Conservation (phyloP, 2,329 filamentous ascomycete species). For the Onygenales sp. region DNA sequence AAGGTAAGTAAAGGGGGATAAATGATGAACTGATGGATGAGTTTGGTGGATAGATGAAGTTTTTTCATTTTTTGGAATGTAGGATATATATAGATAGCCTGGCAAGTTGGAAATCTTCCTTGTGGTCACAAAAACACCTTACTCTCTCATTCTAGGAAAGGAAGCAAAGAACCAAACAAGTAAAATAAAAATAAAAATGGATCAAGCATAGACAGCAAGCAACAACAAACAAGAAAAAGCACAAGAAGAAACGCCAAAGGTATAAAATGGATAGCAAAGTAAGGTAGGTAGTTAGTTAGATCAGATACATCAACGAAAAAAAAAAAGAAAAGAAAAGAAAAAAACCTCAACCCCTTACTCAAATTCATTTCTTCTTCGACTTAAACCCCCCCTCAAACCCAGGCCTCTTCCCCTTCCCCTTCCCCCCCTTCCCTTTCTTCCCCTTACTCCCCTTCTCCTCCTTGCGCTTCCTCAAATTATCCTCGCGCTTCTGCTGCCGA, state of each 20-base stretch:
- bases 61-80: too few relatives aligned
- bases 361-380: constrained; percentile 36
- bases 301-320: background rate
- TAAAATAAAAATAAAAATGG: background rate
- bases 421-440: constrained; percentile 36
- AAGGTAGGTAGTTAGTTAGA: background rate
- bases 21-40: too few relatives aligned
- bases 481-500: constrained; percentile 72
- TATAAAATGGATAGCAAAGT: background rate
- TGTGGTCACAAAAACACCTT: too few relatives aligned
- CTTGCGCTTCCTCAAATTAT: constrained; percentile 63
- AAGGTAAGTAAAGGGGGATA: too few relatives aligned
- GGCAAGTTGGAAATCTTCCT: too few relatives aligned
- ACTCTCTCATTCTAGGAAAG: too few relatives aligned
- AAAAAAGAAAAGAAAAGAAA: too few relatives aligned
- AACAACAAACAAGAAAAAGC: background rate
- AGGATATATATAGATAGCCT: too few relatives aligned
- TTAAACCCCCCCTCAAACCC: constrained; percentile 67
- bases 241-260: background rate
- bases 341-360: background rate
- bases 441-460: constrained; percentile 59
- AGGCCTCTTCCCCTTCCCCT: constrained; percentile 47
- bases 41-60: too few relatives aligned
- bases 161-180: background rate
- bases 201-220: too few relatives aligned